phyloP scores from a whole-genome alignment of 441 rosid genomes.

The Iberis amara region DNA sequence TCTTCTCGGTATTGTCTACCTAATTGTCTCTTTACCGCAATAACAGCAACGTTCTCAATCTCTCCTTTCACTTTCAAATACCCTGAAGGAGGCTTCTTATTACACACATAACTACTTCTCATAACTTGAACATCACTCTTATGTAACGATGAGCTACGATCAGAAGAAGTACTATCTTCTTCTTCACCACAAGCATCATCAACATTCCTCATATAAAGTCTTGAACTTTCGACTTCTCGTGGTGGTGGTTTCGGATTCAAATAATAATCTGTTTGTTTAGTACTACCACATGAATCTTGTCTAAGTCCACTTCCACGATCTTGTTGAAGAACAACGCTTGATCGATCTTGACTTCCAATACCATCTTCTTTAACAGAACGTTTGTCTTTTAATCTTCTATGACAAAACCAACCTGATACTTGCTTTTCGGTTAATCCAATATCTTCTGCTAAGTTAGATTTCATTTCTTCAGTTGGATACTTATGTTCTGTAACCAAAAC shows the following conservation, averaged over 20 bases:
- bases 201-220: slow-evolving; percentile 45
- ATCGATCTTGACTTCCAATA: slow-evolving; percentile 70
- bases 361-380: slow-evolving; percentile 53
- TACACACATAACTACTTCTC: slow-evolving; percentile 41
- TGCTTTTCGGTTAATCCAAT: slow-evolving; percentile 82
- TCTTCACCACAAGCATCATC: slow-evolving; percentile 28
- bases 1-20: slow-evolving; percentile 72
- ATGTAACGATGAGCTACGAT: slow-evolving; percentile 56
- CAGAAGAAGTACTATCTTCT: slow-evolving; percentile 68
- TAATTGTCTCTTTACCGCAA: slow-evolving; percentile 75
- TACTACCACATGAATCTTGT: slow-evolving; percentile 94
- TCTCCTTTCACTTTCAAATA: slow-evolving; percentile 75
- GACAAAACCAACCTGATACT: slow-evolving; percentile 95
- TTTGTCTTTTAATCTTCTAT: slow-evolving; percentile 86
- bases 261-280: slow-evolving; percentile 59
- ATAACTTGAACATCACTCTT: slow-evolving; percentile 40
- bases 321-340: slow-evolving; percentile 71
- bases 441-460: slow-evolving; percentile 54
- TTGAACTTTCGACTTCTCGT: slow-evolving; percentile 79
- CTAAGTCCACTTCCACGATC: slow-evolving; percentile 72
- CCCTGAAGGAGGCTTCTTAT: slow-evolving; percentile 53
- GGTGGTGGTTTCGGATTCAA: slow-evolving; percentile 39
- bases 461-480: slow-evolving; percentile 81
- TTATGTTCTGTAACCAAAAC: slow-evolving; percentile 45
- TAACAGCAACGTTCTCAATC: slow-evolving; percentile 64